These are phyloP conservation scores for Tolypocladium amazonense DNA, from an alignment of 2,329 filamentous ascomycete genomes.

Conservation along the genomic window DNA sequence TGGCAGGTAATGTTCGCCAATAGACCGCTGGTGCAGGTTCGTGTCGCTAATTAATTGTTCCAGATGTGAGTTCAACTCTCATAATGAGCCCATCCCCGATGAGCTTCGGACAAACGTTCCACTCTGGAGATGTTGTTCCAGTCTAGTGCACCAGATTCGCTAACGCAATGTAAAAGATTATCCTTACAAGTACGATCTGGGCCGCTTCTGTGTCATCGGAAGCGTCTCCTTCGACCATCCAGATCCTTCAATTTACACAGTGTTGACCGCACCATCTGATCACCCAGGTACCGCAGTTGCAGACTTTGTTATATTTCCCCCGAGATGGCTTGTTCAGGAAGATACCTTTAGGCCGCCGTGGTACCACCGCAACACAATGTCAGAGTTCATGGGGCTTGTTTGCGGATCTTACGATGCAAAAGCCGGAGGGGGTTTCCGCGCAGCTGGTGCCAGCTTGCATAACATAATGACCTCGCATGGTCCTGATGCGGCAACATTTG, in stretches of 20 bases:
- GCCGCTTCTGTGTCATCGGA: constrained; percentile 67
- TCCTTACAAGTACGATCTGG: constrained; percentile 74
- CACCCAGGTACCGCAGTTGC: constrained; percentile 53
- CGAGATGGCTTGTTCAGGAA: constrained; percentile 59
- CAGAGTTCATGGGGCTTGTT: constrained; percentile 54
- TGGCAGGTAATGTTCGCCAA: constrained; percentile 41
- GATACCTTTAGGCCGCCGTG: constrained; percentile 64
- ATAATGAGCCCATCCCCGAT: neutral
- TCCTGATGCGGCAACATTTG: constrained; percentile 45
- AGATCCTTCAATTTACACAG: constrained; percentile 69
- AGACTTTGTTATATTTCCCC: constrained; percentile 66
- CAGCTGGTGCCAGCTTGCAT: constrained; percentile 50
- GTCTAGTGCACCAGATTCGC: neutral
- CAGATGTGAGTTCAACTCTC: neutral
- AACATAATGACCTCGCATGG: constrained; percentile 62
- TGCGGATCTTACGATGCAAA: constrained; percentile 51
- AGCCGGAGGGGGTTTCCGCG: constrained; percentile 44
- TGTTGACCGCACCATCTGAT: constrained; percentile 51
- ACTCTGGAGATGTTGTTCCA: neutral
- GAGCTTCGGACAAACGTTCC: neutral
- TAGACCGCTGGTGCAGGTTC: neutral
- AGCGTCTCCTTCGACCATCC: constrained; percentile 67
- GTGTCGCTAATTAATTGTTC: neutral
- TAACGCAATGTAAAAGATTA: constrained; percentile 31
- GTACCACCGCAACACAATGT: constrained; percentile 62